These are phyloP conservation scores for Stachybotrys chlorohalonatus DNA, from an alignment of 2,329 filamentous ascomycete species.

Conservation along the genomic window DNA sequence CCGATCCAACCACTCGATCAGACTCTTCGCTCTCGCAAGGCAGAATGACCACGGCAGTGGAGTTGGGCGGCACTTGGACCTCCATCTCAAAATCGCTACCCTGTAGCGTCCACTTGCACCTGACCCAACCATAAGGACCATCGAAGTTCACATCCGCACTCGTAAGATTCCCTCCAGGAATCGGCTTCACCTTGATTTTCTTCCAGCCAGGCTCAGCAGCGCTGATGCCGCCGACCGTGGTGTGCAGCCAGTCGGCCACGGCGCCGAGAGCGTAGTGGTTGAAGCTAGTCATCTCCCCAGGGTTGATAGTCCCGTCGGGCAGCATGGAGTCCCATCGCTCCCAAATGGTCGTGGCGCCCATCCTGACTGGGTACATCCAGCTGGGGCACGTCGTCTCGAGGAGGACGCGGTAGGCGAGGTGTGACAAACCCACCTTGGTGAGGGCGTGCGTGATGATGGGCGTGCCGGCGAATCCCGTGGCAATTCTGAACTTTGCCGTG, in stretches of 20 bases:
- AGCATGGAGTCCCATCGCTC: conserved; percentile 38
- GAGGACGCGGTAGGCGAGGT: conserved; percentile 34
- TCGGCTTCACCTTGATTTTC: not conserved
- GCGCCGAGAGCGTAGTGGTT: conserved; percentile 38
- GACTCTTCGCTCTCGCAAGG: not conserved
- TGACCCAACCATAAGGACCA: not conserved
- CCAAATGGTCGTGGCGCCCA: conserved; percentile 37
- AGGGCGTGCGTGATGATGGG: conserved; percentile 25
- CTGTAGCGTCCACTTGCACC: not conserved
- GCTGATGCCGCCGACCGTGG: conserved; percentile 26
- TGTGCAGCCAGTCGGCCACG: conserved; percentile 37
- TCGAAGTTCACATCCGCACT: not conserved
- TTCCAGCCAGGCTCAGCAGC: not conserved
- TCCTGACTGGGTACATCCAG: conserved; percentile 33
- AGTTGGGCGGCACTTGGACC: not conserved
- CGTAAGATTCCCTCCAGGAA: not conserved
- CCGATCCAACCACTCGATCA: too few relatives aligned
- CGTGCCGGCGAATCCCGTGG: conserved; percentile 27
- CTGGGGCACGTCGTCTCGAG: conserved; percentile 30
- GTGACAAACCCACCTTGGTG: conserved; percentile 13
- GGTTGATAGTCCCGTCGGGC: conserved; percentile 30
- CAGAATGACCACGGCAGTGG: not conserved
- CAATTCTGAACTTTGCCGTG: conserved; percentile 6
- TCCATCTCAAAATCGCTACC: not conserved
- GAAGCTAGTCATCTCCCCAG: conserved; percentile 36